Base-by-base conservation (phyloP, 495 filamentous ascomycete species). In the Emericellopsis terricola region DNA sequence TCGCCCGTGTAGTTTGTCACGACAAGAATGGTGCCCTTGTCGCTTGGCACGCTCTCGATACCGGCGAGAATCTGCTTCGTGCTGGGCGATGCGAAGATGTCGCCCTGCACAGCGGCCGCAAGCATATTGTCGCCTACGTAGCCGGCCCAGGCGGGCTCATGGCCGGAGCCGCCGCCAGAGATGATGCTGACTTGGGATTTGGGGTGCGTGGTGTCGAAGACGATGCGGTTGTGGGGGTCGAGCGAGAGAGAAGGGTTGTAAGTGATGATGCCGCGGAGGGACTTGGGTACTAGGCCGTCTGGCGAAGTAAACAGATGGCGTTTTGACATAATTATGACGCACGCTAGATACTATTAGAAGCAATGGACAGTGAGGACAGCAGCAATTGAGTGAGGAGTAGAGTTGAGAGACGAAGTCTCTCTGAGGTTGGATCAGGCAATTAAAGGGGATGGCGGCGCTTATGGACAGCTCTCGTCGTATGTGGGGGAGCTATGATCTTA, bases 1-100 rank as follows among this genome's bases (percentile, higher is more conserved):
- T 76, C 71, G 16, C 71, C 71, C 0, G 71, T 76, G 44, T 76
- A 76, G 42, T 76, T 76, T 23, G 68, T 74, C 40, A 76, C 64
- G 33, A 72, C 65, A n/a, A 76, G 46, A 26, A 76, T 67, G 4
- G 63, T 62, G 14, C 71, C 71, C 39, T 62, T 57, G 28, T 69
- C 59, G 7, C 64, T 68, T 1, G 68, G 69, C 1, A 68, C 65
- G 23, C 64, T 53, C 27, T 64, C 58, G 26, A 74, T 61, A 13
- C 59, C 69, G 15, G 69, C 62, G 19, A 74, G 52, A 37, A 76
- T 65, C 49, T 76, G 71, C 44, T 70, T 71, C 16, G 71, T 72
- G 41, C 57, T 62, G 7, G 71, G 71, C 8, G 60, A 66, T 8
- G 71, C 71, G 43, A 76, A 76, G 17, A 76, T 67, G 34, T 73